Evolutionary conservation across 306 rosid genomes (phyloP).

Genomic region (Rosa multiflora): DNA sequence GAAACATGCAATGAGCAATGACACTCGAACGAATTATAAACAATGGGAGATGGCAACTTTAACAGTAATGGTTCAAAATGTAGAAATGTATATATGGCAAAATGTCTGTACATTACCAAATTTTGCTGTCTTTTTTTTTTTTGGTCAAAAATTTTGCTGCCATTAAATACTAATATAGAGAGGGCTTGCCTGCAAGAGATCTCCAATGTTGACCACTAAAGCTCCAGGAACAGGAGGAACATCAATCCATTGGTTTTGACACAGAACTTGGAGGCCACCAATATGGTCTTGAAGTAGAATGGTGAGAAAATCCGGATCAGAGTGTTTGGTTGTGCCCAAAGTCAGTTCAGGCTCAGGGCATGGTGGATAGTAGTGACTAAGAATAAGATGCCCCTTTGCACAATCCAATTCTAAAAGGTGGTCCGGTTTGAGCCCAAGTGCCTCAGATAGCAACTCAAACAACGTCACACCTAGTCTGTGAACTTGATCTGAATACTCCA

Average conservation of each 20-base stretch:
- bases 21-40: neutral
- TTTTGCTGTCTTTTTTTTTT: no score
- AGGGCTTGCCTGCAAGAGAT: slow-evolving; percentile 35
- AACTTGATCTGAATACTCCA: slow-evolving; percentile 31
- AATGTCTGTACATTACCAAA: neutral
- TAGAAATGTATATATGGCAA: neutral
- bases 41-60: neutral
- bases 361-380: slow-evolving; percentile 34
- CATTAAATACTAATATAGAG: neutral
- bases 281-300: slow-evolving; percentile 42
- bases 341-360: slow-evolving; percentile 41
- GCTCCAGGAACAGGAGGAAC: slow-evolving; percentile 33
- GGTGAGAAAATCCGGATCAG: slow-evolving; percentile 34
- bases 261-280: slow-evolving; percentile 39
- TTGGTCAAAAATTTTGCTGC: no score
- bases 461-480: slow-evolving; percentile 26
- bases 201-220: slow-evolving; percentile 37
- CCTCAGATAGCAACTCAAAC: slow-evolving; percentile 47
- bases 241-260: slow-evolving; percentile 30
- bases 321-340: slow-evolving; percentile 26
- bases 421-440: slow-evolving; percentile 25
- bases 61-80: neutral
- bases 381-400: slow-evolving; percentile 13
- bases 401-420: slow-evolving; percentile 32
- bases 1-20: neutral